Evolutionary conservation across 164 flowering plant genomes (phyloP), one percentile per base, ranked within the genome.

Genomic region (Vitis vinifera): DNA sequence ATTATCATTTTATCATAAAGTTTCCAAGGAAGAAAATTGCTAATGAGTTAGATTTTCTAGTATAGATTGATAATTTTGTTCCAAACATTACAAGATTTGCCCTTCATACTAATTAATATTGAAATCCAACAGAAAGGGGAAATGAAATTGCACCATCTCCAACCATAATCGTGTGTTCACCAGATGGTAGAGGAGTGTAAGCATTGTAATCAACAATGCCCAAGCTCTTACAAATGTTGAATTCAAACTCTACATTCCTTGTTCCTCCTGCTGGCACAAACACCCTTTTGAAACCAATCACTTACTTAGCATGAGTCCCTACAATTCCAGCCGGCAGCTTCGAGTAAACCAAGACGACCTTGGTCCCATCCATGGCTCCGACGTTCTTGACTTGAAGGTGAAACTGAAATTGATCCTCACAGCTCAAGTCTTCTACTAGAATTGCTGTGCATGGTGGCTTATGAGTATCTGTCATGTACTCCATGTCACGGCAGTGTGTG

Each of bases 211-310:
- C 73, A 5, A 74, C 81, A 10, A 74, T 10, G 11, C 44, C 31
- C 14, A 78, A 74, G 59, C 59, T 27, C 59, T 78, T 59, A 63
- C 77, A 78, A 10, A 50, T 70, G 62, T 78, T 59, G n/a, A 74
- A 17, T 11, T 15, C 14, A 51, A 74, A 71, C 17, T 29, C 27
- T 23, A 69, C 66, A 55, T 55, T 63, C 29, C 55, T 1, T 17
- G 51, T 76, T 12, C 17, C 17, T 12, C 71, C 70, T 0, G 73
- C 68, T 0, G 66, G 59, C 3, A 78, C 61, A 31, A 59, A 68
- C 8, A 80, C 76, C 31, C 68, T 69, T 53, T 73, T 10, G 29
- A 79, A 79, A 0, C 70, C 79, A 52, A 73, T 55, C 44, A 79
- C 63, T 27, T 79, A 72, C 57, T 73, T 76, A 2, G 63, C 0